Evolutionary conservation across 2,329 filamentous ascomycete genomes (phyloP), one percentile per base, ranked within the genome.

Genomic region (Aspergillus terreus): DNA sequence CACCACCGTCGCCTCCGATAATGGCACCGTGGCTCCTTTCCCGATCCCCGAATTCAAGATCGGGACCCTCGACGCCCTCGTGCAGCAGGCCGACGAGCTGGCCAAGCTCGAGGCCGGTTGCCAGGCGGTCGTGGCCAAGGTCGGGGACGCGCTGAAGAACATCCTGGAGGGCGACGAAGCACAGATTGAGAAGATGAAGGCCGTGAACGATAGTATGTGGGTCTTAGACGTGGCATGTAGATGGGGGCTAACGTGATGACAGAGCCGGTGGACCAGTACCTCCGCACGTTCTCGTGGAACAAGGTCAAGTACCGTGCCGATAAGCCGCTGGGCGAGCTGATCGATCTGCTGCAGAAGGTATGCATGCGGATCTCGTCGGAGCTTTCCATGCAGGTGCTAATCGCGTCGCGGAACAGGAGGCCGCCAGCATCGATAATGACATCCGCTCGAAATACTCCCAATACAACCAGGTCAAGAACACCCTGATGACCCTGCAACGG

Each of bases 231-330:
- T 35, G 36, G 9, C 11, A 12, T 14, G 19, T 17, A 4, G 41
- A 40, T 12, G 52, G 42, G 59, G 53, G 44, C 40, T 52, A 11
- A 44, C 43, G 40, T 40, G 46, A 49, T 50, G 47, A 14, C 69
- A 97, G 92, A 95, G 72, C 92, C 94, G n/a, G 91, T 92, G 54
- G 92, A 96, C 63, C 87, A 92, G 69, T 99, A 97, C 69, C 78
- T 99, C 43, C 84, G 86, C 66, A 86, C 82, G 50, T 99, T 97
- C 73, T 82, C 84, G 59, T 99, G 94, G 94, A 97, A 97, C 77
- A 96, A 94, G 74, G 90, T 95, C 74, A 94, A 96, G 70, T 99
- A 97, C 73, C 86, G 94, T 64, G 87, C 89, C 56, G 94, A 99
- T 72, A 95, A 92, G 71, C 83, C 92, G 46, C 82, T 99, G 55